Conservation (phyloP, 2,329 filamentous ascomycete genomes). For the Microcyclosporella mali region DNA sequence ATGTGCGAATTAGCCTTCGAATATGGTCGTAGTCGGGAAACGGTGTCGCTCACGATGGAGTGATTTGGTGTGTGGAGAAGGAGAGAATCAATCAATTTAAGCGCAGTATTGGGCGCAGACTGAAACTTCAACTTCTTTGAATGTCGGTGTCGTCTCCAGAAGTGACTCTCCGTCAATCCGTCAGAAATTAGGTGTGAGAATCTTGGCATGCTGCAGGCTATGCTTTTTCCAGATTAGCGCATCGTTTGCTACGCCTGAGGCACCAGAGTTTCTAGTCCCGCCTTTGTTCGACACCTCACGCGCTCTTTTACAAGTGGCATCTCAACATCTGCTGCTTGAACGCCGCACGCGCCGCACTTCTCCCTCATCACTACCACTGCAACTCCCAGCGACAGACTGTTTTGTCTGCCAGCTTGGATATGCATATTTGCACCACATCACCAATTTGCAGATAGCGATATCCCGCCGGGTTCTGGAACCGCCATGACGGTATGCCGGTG, state of each 20-base stretch:
- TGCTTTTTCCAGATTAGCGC: too few species aligned
- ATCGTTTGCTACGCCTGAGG: too few species aligned
- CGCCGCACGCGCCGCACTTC: too few species aligned
- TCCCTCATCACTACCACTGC: not conserved
- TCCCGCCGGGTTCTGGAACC: constrained; percentile 9
- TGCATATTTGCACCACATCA: constrained; percentile 1
- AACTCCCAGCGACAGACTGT: not conserved
- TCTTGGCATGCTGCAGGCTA: too few species aligned
- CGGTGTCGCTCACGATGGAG: constrained; percentile 14
- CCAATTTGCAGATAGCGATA: constrained; percentile 11
- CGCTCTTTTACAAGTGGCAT: not conserved
- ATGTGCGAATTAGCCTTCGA: constrained; percentile 2
- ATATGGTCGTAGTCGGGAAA: not conserved
- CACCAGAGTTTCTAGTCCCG: too few species aligned
- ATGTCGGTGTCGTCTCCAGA: constrained; percentile 18
- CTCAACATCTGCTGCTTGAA: too few species aligned
- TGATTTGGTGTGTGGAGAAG: constrained; percentile 48
- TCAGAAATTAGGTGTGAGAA: not conserved
- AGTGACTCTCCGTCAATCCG: too few species aligned
- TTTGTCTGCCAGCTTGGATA: constrained; percentile 5
- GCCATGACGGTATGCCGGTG: constrained; percentile 15
- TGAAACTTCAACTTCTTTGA: constrained; percentile 95
- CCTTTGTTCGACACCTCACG: too few species aligned
- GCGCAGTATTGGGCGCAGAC: constrained; percentile 87
- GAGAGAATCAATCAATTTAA: constrained; percentile 99